phyloP scores from a whole-genome alignment of 2,329 filamentous ascomycete genomes.

The Rutstroemia sp. region DNA sequence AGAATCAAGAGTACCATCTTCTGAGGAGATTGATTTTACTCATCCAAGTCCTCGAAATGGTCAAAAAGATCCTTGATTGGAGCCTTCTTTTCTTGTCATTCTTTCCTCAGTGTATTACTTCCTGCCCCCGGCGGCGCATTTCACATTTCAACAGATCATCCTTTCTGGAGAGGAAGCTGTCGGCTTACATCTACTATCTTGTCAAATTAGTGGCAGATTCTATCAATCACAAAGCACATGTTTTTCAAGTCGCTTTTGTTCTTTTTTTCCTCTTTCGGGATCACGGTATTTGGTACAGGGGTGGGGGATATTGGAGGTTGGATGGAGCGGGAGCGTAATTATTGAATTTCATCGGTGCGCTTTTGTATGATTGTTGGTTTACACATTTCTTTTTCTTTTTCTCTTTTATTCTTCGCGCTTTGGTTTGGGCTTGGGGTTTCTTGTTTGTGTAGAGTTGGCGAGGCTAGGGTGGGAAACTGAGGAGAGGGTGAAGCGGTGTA shows the following conservation, averaged over 20 bases:
- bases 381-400: background rate
- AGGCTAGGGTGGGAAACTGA: no score
- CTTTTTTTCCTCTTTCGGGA: no score
- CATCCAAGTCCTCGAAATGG: background rate
- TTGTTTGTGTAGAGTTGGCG: no score
- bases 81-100: background rate
- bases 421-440: no score
- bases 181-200: background rate
- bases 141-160: background rate
- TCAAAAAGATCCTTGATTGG: background rate
- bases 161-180: background rate
- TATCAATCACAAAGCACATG: background rate
- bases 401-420: no score
- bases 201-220: background rate
- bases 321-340: conserved; percentile 6
- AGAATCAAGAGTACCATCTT: conserved; percentile 26
- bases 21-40: background rate
- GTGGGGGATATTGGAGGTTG: background rate
- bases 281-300: background rate
- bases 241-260: no score
- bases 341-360: background rate
- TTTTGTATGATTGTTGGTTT: conserved; percentile 2
- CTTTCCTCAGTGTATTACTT: conserved; percentile 3
- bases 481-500: no score
- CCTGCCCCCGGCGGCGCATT: conserved; percentile 1